Evolutionary conservation across 2,329 filamentous ascomycete species (phyloP).

Genomic region (Trichoderma atroviride): DNA sequence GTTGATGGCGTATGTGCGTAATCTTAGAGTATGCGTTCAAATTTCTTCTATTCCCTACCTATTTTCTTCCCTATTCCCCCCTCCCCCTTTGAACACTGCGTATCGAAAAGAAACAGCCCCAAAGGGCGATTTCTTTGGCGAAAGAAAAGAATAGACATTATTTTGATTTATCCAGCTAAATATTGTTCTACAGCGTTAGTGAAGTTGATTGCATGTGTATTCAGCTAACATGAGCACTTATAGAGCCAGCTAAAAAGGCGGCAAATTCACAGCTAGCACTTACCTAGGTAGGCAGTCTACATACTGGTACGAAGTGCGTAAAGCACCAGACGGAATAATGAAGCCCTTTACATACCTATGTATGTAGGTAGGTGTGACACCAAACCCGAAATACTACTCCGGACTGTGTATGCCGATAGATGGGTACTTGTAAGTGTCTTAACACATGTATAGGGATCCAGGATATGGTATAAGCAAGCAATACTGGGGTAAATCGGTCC

Average conservation of each 20-base stretch:
- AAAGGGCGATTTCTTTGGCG: too few relatives aligned
- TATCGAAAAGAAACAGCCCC: too few relatives aligned
- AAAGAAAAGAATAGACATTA: too few relatives aligned
- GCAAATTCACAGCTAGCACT: background rate
- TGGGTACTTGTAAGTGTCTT: too few relatives aligned
- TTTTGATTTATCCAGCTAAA: background rate
- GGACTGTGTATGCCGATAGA: background rate
- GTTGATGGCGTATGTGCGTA: background rate
- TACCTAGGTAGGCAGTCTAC: too few relatives aligned
- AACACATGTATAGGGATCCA: background rate
- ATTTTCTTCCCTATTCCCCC: background rate
- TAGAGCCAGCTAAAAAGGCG: background rate
- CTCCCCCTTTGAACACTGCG: too few relatives aligned
- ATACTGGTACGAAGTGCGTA: background rate
- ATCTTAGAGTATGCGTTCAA: background rate
- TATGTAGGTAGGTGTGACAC: background rate
- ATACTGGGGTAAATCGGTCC: background rate
- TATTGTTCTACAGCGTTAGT: background rate
- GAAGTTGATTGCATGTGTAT: background rate
- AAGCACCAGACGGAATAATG: background rate
- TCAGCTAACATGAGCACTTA: too few relatives aligned
- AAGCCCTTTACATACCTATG: background rate
- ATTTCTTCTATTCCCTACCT: background rate
- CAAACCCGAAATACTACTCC: background rate
- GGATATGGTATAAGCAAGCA: background rate